A percentile compares a stretch with the other conserved stretches of the same genome.
phyloP scores from a whole-genome alignment of 495 filamentous ascomycete genomes.

The Immersiella caudata region DNA sequence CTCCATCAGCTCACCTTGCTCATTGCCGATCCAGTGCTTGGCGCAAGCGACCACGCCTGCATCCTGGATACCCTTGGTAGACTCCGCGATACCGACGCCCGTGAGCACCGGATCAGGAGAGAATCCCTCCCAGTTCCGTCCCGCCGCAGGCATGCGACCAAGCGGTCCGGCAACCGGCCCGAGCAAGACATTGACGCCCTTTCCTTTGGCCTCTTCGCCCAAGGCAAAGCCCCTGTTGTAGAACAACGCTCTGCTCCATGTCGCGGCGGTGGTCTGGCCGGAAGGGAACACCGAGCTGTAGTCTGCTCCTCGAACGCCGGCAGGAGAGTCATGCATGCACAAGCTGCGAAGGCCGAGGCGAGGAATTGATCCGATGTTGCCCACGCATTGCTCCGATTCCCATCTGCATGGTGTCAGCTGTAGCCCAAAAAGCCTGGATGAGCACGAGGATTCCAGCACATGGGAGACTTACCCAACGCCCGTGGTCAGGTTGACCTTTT shows the following conservation, averaged over 20 bases:
- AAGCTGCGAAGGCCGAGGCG: conserved; percentile 79
- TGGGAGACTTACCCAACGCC: conserved; percentile 67
- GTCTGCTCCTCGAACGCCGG: conserved; percentile 78
- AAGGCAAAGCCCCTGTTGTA: conserved; percentile 77
- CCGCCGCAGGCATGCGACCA: conserved; percentile 72
- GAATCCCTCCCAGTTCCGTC: conserved; percentile 89
- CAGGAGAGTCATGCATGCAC: conserved; percentile 88
- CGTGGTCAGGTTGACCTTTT: conserved; percentile 93
- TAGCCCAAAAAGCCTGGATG: neutral
- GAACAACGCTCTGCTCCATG: conserved; percentile 71
- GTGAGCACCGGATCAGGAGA: conserved; percentile 78
- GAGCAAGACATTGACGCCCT: conserved; percentile 83
- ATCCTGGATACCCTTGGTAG: conserved; percentile 81
- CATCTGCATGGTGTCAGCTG: conserved; percentile 58
- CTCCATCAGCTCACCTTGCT: conserved; percentile 45
- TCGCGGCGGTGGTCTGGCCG: conserved; percentile 80
- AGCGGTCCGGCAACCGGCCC: conserved; percentile 90
- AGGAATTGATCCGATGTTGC: conserved; percentile 69
- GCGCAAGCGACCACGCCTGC: conserved; percentile 79
- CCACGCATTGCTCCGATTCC: conserved; percentile 77
- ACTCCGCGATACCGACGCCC: conserved; percentile 70
- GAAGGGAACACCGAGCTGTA: conserved; percentile 80
- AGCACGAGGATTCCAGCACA: neutral
- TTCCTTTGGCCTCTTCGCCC: conserved; percentile 76
- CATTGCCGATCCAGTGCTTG: conserved; percentile 80